Evolutionary conservation across 495 filamentous ascomycete species (phyloP).

Genomic region (Tricharina praecox): DNA sequence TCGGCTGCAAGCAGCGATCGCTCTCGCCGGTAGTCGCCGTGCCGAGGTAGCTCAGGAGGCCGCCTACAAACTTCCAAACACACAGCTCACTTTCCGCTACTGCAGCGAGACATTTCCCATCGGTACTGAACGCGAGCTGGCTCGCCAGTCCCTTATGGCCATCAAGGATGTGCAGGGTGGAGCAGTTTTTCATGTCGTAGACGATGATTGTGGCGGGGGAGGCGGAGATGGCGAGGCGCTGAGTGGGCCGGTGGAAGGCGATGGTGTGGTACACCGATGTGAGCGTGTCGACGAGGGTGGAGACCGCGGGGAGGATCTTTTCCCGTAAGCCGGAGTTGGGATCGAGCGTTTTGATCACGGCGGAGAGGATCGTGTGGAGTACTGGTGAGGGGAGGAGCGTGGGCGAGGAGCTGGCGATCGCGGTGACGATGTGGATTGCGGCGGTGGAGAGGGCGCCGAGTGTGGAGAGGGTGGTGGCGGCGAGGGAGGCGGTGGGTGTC

Average conservation of each 20-base stretch:
- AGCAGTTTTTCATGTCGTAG: slow-evolving; percentile 18
- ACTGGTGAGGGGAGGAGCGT: slow-evolving; percentile 12
- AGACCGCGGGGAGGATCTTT: slow-evolving; percentile 18
- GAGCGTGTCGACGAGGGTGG: slow-evolving; percentile 19
- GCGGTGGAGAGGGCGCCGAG: slow-evolving; percentile 11
- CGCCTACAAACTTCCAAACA: slow-evolving; percentile 19
- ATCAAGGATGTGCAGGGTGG: slow-evolving; percentile 9
- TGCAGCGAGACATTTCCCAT: slow-evolving; percentile 17
- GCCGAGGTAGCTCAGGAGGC: slow-evolving; percentile 23
- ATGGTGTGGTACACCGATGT: slow-evolving; percentile 15
- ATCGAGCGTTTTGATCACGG: slow-evolving; percentile 21
- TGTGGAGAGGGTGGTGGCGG: slow-evolving; percentile 4
- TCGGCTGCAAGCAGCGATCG: slow-evolving; percentile 12
- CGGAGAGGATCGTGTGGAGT: slow-evolving; percentile 9
- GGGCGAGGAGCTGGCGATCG: slow-evolving; percentile 9
- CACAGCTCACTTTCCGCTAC: slow-evolving; percentile 11
- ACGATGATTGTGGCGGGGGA: slow-evolving; percentile 14
- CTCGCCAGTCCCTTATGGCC: slow-evolving; percentile 13
- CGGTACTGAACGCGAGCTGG: slow-evolving; percentile 11
- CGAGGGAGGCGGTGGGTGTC: slow-evolving; percentile 3
- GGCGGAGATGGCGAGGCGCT: slow-evolving; percentile 17
- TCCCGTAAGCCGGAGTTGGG: slow-evolving; percentile 17
- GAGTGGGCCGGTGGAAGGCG: slow-evolving; percentile 22
- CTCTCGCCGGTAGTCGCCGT: slow-evolving; percentile 11
- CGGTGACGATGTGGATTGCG: slow-evolving; percentile 14